These are phyloP conservation scores for Talaromyces sp. DNA, from an alignment of 2,329 filamentous ascomycete species.

Conservation along the genomic window DNA sequence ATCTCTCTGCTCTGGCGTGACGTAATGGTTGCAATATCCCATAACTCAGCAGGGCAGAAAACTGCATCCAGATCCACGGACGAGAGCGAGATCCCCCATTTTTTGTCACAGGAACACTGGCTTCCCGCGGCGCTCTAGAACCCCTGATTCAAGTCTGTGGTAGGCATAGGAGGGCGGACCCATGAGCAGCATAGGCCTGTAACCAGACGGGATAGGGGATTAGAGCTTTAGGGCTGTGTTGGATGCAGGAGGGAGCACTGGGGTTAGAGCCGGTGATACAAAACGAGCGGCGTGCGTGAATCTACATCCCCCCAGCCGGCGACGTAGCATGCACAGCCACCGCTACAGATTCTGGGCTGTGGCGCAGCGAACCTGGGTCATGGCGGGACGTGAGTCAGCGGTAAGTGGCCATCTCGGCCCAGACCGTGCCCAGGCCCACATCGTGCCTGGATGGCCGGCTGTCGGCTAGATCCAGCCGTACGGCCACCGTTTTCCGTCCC, in stretches of 20 bases:
- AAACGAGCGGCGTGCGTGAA: not conserved
- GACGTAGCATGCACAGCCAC: too few species aligned
- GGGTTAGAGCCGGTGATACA: not conserved
- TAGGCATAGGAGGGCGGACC: not conserved
- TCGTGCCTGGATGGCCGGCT: not conserved
- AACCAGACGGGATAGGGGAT: too few species aligned
- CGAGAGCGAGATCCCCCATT: too few species aligned
- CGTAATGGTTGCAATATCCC: too few species aligned
- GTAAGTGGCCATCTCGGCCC: not conserved
- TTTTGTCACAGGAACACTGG: too few species aligned
- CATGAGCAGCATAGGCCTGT: not conserved
- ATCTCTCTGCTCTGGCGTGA: too few species aligned
- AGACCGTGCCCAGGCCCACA: not conserved
- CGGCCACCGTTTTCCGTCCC: not conserved
- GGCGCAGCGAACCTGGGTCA: not conserved
- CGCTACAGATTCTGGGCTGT: not conserved
- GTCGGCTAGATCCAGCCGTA: not conserved
- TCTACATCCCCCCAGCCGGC: too few species aligned
- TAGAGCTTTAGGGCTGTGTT: not conserved
- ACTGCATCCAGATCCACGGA: too few species aligned
- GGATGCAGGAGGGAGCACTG: not conserved
- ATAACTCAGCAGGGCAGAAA: too few species aligned
- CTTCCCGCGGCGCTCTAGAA: too few species aligned
- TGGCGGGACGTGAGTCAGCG: not conserved
- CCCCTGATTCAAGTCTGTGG: not conserved